Evolutionary conservation across 176 grass and related monocot genomes (phyloP).

Genomic region (Aegilops bicornis): DNA sequence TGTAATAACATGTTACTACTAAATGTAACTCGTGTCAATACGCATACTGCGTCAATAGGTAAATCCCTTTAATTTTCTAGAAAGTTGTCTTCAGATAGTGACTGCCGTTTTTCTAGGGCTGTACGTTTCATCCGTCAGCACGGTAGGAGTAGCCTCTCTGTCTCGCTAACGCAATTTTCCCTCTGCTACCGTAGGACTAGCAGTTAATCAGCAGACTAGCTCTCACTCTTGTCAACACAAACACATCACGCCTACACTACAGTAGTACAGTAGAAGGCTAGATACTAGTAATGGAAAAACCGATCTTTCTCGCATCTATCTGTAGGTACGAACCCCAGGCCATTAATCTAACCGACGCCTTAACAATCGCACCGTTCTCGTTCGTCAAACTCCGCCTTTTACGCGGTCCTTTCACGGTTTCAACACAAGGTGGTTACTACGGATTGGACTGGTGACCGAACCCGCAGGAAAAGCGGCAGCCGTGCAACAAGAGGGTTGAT

Average conservation of each 20-base stretch:
- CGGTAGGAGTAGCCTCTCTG: background rate
- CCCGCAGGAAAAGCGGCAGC: background rate
- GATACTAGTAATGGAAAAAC: background rate
- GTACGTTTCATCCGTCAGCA: background rate
- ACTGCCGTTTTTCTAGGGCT: background rate
- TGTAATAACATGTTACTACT: no score
- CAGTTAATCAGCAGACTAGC: background rate
- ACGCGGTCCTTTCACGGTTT: background rate
- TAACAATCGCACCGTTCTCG: background rate
- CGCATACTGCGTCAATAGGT: background rate
- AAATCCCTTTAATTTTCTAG: background rate
- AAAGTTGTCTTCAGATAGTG: no score
- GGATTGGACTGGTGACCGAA: background rate
- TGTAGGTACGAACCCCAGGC: background rate
- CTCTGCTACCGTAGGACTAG: background rate
- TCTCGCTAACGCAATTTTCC: background rate
- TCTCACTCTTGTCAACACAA: background rate
- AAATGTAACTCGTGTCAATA: no score
- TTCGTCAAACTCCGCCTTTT: slow-evolving; percentile 1
- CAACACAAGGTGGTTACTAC: background rate
- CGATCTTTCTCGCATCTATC: background rate
- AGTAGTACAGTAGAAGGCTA: background rate
- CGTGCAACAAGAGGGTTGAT: background rate
- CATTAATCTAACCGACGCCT: background rate
- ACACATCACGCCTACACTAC: background rate